Percentiles rank a stretch among this genome's conserved stretches.
These are phyloP conservation scores for Cladosporium sp. DNA, from an alignment of 2,329 filamentous ascomycete genomes.

Conservation along the genomic window DNA sequence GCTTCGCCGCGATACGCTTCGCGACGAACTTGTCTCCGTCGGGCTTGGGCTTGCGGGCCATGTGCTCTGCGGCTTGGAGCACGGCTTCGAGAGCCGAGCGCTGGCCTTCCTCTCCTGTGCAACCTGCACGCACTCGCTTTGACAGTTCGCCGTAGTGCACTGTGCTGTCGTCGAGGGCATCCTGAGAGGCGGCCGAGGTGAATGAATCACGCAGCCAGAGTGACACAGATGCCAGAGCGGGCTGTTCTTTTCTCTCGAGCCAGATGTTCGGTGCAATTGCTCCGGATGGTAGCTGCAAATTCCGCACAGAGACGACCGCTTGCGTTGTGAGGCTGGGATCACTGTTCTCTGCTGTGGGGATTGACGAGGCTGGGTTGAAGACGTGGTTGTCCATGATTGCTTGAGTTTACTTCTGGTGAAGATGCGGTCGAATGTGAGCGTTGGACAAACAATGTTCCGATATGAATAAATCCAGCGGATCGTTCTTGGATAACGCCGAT, in stretches of 20 bases:
- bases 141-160: conserved; percentile 73
- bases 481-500: not conserved
- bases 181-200: conserved; percentile 56
- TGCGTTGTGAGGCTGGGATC: not conserved
- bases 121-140: conserved; percentile 55
- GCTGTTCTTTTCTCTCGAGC: conserved; percentile 64
- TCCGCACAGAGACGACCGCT: conserved; percentile 30
- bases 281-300: conserved; percentile 59
- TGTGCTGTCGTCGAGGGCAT: conserved; percentile 67
- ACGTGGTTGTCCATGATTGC: conserved; percentile 14
- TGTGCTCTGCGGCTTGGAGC: conserved; percentile 26
- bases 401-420: not conserved
- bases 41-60: conserved; percentile 31
- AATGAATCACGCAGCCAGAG: conserved; percentile 60
- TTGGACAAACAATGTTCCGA: not conserved
- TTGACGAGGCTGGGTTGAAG: conserved; percentile 12
- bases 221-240: conserved; percentile 60
- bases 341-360: conserved; percentile 9
- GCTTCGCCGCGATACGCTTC: conserved; percentile 25
- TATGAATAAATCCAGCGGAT: not conserved
- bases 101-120: conserved; percentile 9
- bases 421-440: not conserved
- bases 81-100: conserved; percentile 4
- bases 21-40: conserved; percentile 26
- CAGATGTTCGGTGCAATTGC: conserved; percentile 65